Base-by-base conservation (phyloP, 176 grass and related monocot genomes). In the Poa pratensis region DNA sequence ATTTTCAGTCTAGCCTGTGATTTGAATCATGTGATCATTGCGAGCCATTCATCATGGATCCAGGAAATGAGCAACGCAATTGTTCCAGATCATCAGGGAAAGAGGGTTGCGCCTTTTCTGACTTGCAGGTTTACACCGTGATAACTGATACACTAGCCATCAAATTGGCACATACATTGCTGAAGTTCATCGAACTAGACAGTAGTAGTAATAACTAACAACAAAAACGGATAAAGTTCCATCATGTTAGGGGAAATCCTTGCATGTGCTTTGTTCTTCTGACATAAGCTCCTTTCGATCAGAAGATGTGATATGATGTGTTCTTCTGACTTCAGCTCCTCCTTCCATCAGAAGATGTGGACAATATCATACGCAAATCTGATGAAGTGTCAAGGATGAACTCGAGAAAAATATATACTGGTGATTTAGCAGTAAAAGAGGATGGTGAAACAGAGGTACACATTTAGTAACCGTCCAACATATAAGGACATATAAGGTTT, bases 281-380 rank as follows among this genome's bases (percentile, higher is more conserved):
- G 13, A 69, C 0, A 22, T 20, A 3, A 77, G 74, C 63, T 63
- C 80, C 66, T 78, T 52, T 62, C 70, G 69, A 43, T 94, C 86
- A 97, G 82, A 94, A 94, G 84, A 93, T 94, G 54, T 86, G 88
- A 58, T 73, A 63, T 69, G 22, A 0, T 60, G 55, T 75, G 23
- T 18, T 82, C 78, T 22, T 70, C 53, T 5, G 17, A 62, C 1
- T 37, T 20, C 4, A 78, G 70, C 76, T 54, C 76, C 73, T 82
- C 80, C 66, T 82, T 86, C 74, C 76, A 70, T 97, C 86, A 97
- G 87, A 94, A 97, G 69, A 94, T 94, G 55, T 94, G 95, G 85
- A 97, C 88, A 61, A 97, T 90, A 80, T 97, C 92, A 4, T 94
- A 97, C 10, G 95, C 92, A 85, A 97, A 97, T 94, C 92, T 97